Conservation (phyloP, 2,329 filamentous ascomycete species). For the Calonectria ilicicola region DNA sequence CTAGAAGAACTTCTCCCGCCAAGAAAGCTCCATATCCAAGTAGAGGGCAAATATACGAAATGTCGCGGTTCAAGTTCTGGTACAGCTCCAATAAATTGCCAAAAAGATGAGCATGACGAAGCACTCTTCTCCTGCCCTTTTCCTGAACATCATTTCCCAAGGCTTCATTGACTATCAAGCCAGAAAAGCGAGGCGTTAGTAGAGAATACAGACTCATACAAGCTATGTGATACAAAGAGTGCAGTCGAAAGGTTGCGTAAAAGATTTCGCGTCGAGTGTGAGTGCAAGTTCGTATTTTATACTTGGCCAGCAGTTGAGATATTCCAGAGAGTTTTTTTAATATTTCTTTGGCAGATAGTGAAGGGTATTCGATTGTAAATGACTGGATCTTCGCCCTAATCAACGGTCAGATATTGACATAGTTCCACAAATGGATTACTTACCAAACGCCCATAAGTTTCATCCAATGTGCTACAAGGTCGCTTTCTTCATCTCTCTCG, state of each 20-base stretch:
- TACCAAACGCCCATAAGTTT: neutral
- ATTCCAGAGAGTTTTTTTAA: neutral
- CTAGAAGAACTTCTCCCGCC: neutral
- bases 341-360: neutral
- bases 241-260: neutral
- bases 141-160: neutral
- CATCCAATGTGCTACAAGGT: neutral
- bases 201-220: neutral
- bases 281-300: neutral
- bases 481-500: too few species aligned
- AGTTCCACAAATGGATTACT: neutral
- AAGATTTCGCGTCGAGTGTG: neutral
- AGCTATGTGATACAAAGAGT: neutral
- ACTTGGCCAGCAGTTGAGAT: neutral
- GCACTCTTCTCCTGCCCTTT: too few species aligned
- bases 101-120: neutral
- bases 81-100: neutral
- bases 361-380: neutral
- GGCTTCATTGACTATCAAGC: neutral
- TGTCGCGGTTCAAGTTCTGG: neutral
- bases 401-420: neutral
- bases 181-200: neutral
- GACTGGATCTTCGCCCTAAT: neutral
- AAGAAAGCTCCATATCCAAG: neutral
- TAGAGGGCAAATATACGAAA: neutral